phyloP scores from a whole-genome alignment of 192 early-diverging fungal genomes.

The Helicostylum pulchrum region DNA sequence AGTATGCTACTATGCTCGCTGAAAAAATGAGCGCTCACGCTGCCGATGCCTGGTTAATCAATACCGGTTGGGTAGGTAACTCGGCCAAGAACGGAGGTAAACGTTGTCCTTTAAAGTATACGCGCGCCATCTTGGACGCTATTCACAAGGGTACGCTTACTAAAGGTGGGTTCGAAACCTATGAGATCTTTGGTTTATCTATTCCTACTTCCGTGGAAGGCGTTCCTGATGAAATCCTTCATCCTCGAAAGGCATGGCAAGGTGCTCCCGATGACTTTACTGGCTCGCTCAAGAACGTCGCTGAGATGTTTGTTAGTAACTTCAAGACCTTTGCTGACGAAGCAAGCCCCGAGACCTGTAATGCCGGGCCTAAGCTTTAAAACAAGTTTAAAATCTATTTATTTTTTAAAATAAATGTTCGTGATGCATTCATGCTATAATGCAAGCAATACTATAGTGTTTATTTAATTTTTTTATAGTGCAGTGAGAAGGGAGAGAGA shows the following conservation, averaged over 20 bases:
- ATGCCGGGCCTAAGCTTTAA: constrained; percentile 55
- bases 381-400: background rate
- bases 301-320: constrained; percentile 81
- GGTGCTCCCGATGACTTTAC: constrained; percentile 67
- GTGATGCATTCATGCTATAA: no score
- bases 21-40: constrained; percentile 86
- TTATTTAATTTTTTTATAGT: no score
- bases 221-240: constrained; percentile 81
- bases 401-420: background rate
- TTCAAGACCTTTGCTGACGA: constrained; percentile 83
- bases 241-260: constrained; percentile 85
- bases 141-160: constrained; percentile 91
- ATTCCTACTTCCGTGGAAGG: constrained; percentile 76
- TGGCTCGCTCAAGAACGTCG: constrained; percentile 71
- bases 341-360: constrained; percentile 68
- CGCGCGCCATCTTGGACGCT: constrained; percentile 94
- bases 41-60: constrained; percentile 90
- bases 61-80: constrained; percentile 96
- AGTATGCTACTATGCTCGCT: constrained; percentile 94
- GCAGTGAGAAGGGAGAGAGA: no score
- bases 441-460: no score
- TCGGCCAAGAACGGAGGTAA: constrained; percentile 76
- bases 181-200: constrained; percentile 80
- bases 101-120: constrained; percentile 95
- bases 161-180: constrained; percentile 80